Base-by-base conservation (phyloP, 305 asterid genomes). In the Fraxinus nigra region DNA sequence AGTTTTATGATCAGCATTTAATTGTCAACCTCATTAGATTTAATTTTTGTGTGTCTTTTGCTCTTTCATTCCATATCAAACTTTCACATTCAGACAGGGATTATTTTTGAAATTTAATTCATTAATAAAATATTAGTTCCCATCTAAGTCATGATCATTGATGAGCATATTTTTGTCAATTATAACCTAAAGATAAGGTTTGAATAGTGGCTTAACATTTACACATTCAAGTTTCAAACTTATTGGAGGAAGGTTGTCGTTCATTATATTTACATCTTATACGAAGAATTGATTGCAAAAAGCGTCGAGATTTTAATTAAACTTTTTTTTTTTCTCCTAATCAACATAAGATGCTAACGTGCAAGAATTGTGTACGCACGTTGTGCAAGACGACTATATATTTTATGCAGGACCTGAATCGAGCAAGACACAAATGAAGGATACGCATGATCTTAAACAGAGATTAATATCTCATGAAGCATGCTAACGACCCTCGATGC, bases 1-100 rank as follows among this genome's bases (percentile, higher is more conserved):
- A 78, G 13, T 33, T 72, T 75, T 48, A 80, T 24, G 34, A 20
- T 80, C 37, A 20, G 0, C 46, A 10, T 37, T 16, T 34, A 67
- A 70, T 77, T 61, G 84, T 83, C 85, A 59, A 72, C 79, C 75
- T 84, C 78, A 73, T 24, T 24, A 65, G 33, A 59, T 76, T 77
- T 75, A 79, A 28, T 1, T 72, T 72, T 79, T 78, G 20, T 30
- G 4, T 79, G 83, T 85, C 82, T 26, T 78, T 83, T 65, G 78
- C 82, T 48, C 30, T 30, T 34, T 43, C 78, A 63, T 83, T 65
- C 30, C 80, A 38, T 67, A 56, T 77, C 78, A 81, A 79, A 28
- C 86, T 81, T 81, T 79, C 87, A 81, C 84, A 81, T 37, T 86
- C 46, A 6, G 65, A 18, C 35, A n/a, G 28, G 26, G 9, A 59